phyloP scores from a whole-genome alignment of 1,284 basidiomycete genomes.

The Moniliophthora roreri region DNA sequence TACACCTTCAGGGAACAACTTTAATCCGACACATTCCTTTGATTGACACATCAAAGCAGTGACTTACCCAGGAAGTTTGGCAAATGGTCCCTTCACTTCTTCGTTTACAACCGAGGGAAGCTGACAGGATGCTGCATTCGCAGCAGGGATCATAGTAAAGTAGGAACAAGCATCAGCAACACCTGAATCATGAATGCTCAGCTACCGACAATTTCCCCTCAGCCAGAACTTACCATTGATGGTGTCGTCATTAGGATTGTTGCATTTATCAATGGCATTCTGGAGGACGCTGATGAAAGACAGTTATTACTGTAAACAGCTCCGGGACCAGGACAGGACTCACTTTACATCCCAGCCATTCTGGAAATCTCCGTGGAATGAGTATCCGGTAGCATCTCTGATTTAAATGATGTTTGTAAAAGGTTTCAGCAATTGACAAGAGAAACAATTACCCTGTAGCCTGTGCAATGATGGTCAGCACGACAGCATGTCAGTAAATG shows the following conservation, averaged over 20 bases:
- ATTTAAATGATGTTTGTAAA: background rate
- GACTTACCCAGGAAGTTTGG: conserved; percentile 32
- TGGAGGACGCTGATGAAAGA: conserved; percentile 32
- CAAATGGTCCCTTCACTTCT: conserved; percentile 23
- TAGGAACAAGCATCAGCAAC: conserved; percentile 42
- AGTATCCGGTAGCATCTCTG: conserved; percentile 46
- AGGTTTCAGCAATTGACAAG: background rate
- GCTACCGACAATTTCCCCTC: background rate
- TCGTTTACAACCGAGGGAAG: conserved; percentile 34
- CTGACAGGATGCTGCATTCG: conserved; percentile 31
- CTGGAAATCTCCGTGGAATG: conserved; percentile 51
- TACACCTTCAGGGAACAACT: conserved; percentile 26
- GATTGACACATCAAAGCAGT: background rate
- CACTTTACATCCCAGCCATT: conserved; percentile 37
- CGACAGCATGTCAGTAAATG: background rate
- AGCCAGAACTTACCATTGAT: conserved; percentile 19
- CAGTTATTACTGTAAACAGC: background rate
- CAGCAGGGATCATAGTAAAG: conserved; percentile 29
- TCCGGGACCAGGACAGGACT: conserved; percentile 2
- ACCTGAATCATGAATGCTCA: conserved; percentile 15
- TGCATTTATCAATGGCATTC: conserved; percentile 49
- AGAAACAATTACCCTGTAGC: background rate
- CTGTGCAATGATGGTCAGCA: background rate
- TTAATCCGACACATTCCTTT: background rate
- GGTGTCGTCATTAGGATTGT: conserved; percentile 37